These are phyloP conservation scores for Aspergillus sp. DNA, from an alignment of 2,329 filamentous ascomycete species.

Conservation along the genomic window DNA sequence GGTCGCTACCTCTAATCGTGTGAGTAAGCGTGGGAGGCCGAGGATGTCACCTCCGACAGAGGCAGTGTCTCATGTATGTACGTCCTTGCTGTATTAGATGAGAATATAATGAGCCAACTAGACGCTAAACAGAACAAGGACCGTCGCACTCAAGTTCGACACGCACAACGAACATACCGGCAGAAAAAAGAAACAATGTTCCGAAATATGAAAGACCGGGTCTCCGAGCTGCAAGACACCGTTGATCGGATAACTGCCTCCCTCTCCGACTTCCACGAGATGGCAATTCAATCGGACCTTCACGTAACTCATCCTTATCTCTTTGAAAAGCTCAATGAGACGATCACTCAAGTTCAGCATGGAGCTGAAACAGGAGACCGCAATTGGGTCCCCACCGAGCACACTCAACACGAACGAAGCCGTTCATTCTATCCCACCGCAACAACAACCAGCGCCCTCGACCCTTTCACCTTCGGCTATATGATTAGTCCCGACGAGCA, in stretches of 20 bases:
- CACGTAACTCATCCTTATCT: conserved; percentile 9
- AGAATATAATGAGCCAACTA: background rate
- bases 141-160: conserved; percentile 80
- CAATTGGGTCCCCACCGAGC: too few relatives aligned
- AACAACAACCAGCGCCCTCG: background rate
- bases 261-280: background rate
- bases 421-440: background rate
- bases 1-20: background rate
- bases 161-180: conserved; percentile 82
- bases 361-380: too few relatives aligned
- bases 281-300: conserved; percentile 4
- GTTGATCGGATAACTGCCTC: conserved; percentile 11
- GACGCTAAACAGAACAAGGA: conserved; percentile 11
- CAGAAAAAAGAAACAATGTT: conserved; percentile 83
- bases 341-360: background rate
- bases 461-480: background rate
- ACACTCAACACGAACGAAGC: background rate
- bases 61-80: background rate
- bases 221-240: conserved; percentile 62
- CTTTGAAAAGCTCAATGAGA: background rate
- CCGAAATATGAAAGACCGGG: conserved; percentile 67
- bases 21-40: background rate
- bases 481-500: background rate
- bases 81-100: background rate
- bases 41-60: background rate